phyloP scores from a whole-genome alignment of 768 basidiomycete genomes.

The Filobasidium floriforme region DNA sequence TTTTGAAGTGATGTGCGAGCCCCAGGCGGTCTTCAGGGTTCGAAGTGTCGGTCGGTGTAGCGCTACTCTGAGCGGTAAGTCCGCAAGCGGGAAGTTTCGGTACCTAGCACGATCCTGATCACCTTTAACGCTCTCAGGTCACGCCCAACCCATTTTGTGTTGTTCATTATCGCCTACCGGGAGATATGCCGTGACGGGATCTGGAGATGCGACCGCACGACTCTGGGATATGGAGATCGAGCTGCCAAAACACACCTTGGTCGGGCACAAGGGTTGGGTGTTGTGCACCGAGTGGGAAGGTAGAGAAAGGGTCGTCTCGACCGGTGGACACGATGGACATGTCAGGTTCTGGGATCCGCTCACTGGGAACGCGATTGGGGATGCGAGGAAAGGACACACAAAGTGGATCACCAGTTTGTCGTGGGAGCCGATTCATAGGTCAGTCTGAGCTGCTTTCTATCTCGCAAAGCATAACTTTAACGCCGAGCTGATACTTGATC shows the following conservation, averaged over 20 bases:
- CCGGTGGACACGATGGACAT: slow-evolving; percentile 89
- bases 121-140: slow-evolving; percentile 53
- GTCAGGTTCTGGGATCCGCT: slow-evolving; percentile 91
- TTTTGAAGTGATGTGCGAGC: slow-evolving; percentile 79
- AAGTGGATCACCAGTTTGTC: slow-evolving; percentile 94
- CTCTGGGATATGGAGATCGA: slow-evolving; percentile 93
- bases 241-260: slow-evolving; percentile 74
- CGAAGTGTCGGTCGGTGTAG: slow-evolving; percentile 90
- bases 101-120: not conserved
- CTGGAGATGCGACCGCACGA: slow-evolving; percentile 84
- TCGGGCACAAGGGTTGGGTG: slow-evolving; percentile 92
- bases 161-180: slow-evolving; percentile 95
- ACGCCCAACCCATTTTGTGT: slow-evolving; percentile 85
- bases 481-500: slow-evolving; percentile 11
- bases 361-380: slow-evolving; percentile 77
- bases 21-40: slow-evolving; percentile 91
- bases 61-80: slow-evolving; percentile 73
- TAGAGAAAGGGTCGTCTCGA: slow-evolving; percentile 78
- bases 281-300: slow-evolving; percentile 97
- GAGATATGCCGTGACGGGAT: slow-evolving; percentile 80
- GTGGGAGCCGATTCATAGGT: slow-evolving; percentile 96
- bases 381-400: slow-evolving; percentile 81
- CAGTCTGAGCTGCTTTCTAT: slow-evolving; percentile 44
- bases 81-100: not conserved
- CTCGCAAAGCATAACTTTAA: not conserved